A percentile compares a stretch with the other conserved stretches of the same genome.
Evolutionary conservation across 2,329 filamentous ascomycete genomes (phyloP).

Genomic region (Xylariales sp.): DNA sequence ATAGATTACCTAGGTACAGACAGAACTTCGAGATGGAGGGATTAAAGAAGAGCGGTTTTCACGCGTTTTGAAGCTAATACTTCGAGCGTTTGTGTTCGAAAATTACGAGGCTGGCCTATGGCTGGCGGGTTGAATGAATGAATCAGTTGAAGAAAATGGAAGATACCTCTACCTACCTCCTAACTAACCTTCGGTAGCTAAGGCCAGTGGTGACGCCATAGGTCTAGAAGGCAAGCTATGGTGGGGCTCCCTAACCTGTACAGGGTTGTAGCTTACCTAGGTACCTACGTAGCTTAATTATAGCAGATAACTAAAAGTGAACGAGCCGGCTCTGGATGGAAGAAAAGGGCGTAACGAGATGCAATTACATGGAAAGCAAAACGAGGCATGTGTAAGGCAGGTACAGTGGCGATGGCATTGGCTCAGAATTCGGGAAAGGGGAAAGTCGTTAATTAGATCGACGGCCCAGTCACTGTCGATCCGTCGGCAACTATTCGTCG

Average conservation of each 20-base stretch:
- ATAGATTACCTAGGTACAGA: no score
- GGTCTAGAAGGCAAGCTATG: neutral
- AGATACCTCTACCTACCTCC: neutral
- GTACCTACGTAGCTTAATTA: no score
- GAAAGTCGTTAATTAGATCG: neutral
- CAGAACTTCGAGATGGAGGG: neutral
- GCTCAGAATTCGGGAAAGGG: neutral
- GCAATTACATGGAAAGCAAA: neutral
- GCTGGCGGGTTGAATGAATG: neutral
- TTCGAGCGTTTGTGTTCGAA: constrained; percentile 17
- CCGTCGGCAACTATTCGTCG: neutral
- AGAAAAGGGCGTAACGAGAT: neutral
- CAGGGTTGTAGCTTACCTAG: neutral
- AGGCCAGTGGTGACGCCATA: constrained; percentile 10
- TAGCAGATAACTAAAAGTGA: no score
- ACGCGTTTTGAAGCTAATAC: constrained; percentile 23
- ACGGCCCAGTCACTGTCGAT: neutral
- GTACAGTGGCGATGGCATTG: constrained; percentile 7
- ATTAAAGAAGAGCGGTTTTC: neutral
- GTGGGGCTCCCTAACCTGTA: neutral
- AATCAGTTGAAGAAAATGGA: neutral
- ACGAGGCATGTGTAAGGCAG: neutral
- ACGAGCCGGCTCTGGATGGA: no score
- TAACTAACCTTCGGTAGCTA: no score
- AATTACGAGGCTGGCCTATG: neutral